These are phyloP conservation scores for Musa troglodytarum DNA, from an alignment of 176 grass and related monocot species.

Conservation along the genomic window DNA sequence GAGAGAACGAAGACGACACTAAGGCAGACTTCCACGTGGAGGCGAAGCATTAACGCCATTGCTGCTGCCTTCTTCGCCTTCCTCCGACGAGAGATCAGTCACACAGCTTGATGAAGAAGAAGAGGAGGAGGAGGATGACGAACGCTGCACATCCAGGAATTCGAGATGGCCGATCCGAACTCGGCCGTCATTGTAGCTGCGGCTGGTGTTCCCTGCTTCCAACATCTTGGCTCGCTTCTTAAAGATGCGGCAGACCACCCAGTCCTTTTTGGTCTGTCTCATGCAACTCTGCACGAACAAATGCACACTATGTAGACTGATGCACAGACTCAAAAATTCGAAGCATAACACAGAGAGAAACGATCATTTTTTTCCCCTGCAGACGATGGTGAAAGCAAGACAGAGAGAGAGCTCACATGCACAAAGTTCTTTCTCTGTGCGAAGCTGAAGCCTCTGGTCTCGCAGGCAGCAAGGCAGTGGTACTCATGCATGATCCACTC, in stretches of 20 bases:
- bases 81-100: conserved; percentile 6
- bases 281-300: neutral
- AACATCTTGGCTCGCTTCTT: conserved; percentile 23
- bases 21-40: neutral
- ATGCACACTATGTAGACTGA: neutral
- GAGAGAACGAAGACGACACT: neutral
- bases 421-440: conserved; percentile 4
- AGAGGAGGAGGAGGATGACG: neutral
- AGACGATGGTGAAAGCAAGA: neutral
- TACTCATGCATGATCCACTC: conserved; percentile 92
- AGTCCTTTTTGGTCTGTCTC: conserved; percentile 26
- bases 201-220: conserved; percentile 1
- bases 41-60: neutral
- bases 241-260: conserved; percentile 80
- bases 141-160: neutral
- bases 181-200: neutral
- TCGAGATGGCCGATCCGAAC: neutral
- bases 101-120: conserved; percentile 29
- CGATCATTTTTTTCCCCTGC: neutral
- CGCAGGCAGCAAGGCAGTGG: conserved; percentile 28
- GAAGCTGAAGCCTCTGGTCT: neutral
- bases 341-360: neutral
- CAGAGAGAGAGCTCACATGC: neutral
- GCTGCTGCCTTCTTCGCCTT: conserved; percentile 13
- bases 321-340: neutral